phyloP scores from a whole-genome alignment of 768 basidiomycete species.

The Calocybe cyanea region DNA sequence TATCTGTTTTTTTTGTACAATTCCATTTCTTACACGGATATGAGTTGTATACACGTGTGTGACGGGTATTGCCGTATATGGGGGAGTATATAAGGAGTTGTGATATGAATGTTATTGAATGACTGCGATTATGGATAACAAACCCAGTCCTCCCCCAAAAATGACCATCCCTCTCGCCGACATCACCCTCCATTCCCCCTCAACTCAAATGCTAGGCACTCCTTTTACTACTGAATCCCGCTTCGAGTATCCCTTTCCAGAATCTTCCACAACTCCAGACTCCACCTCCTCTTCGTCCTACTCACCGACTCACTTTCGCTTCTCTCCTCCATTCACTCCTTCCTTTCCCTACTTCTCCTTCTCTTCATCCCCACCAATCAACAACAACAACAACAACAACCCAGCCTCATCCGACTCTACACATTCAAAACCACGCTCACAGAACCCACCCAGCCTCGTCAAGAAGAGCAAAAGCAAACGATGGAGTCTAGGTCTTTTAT shows the following conservation, averaged over 20 bases:
- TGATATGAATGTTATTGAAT: too few relatives aligned
- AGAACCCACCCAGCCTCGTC: slow-evolving; percentile 25
- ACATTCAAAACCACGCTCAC: too few relatives aligned
- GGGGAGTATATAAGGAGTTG: too few relatives aligned
- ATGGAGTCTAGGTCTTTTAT: slow-evolving; percentile 18
- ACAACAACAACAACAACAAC: slow-evolving; percentile 20
- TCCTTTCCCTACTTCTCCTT: slow-evolving; percentile 11
- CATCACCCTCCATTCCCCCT: slow-evolving; percentile 23
- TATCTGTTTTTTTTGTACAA: too few relatives aligned
- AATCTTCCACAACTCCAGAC: slow-evolving; percentile 1
- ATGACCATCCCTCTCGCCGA: slow-evolving; percentile 1
- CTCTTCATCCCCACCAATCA: slow-evolving; percentile 9
- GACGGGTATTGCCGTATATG: too few relatives aligned
- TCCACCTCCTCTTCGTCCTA: slow-evolving; percentile 9
- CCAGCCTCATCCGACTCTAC: slow-evolving; percentile 20
- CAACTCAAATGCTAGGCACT: slow-evolving; percentile 27
- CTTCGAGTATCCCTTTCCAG: slow-evolving; percentile 31
- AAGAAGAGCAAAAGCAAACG: slow-evolving; percentile 22
- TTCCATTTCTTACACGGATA: too few relatives aligned
- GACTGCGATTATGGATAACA: too few relatives aligned
- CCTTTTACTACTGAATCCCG: slow-evolving; percentile 28
- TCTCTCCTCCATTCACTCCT: slow-evolving; percentile 12
- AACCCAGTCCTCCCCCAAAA: background rate
- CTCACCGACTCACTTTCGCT: background rate
- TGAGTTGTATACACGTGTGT: too few relatives aligned